Base-by-base conservation (phyloP, 2,329 filamentous ascomycete species). In the Rutstroemia sp. region DNA sequence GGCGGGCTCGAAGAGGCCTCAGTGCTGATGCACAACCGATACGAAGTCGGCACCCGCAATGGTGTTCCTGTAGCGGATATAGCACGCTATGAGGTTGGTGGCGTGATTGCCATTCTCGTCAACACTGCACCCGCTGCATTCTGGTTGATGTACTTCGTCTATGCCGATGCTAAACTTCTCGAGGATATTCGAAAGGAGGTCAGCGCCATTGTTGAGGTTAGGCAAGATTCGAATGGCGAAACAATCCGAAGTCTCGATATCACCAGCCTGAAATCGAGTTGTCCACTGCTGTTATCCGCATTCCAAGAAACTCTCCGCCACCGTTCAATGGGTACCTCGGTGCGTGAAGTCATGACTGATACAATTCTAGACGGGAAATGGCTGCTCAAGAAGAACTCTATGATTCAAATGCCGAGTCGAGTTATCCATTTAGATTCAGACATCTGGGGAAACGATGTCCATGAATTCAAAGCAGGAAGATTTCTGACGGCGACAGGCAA, bases 71-170 rank as follows among this genome's bases (percentile, higher is more conserved):
- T 70, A 0, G 59, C 27, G 10, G 52, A 54, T 23, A 42, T 49
- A 4, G 45, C 52, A 9, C 61, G 71, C 39, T 71, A 71, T 55
- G 73, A 76, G 58, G 69, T 74, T 48, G 74, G 71, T 10, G 68
- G 69, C 2, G 69, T 69, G 1, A 68, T 76, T 49, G 75, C 70
- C 0, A 62, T 74, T 30, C 62, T 77, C 1, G 69, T 70, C 17
- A 77, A 75, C 51, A 74, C 72, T 1, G 65, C 67, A 0, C 71
- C 72, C 0, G 63, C 73, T 0, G 56, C 68, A 0, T 76, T 76
- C 60, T 41, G 48, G 48, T 8, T 41, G 8, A 38, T 39, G 12
- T 25, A 30, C 4, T 50, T 41, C 14, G n/a, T 50, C 9, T 50
- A 50, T 34, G 38, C 34, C 3, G 19, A 50, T 39, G 65, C 69